phyloP scores from a whole-genome alignment of 768 basidiomycete genomes.

The Astraeus odoratus region DNA sequence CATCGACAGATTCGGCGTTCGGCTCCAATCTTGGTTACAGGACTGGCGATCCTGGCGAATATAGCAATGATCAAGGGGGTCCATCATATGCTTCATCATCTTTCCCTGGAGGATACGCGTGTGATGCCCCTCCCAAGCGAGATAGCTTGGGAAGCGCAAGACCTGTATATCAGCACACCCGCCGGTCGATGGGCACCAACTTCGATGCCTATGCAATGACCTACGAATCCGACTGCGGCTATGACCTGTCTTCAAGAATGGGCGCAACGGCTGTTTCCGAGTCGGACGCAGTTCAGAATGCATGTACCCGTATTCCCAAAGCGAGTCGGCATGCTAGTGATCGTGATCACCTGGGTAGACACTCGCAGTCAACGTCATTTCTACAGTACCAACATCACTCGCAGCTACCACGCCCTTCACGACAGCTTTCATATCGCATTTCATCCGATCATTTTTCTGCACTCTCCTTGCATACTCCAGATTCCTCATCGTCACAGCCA shows the following conservation, averaged over 20 bases:
- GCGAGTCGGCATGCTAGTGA: slow-evolving; percentile 10
- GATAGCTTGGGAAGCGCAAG: too few species aligned
- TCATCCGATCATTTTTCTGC: not conserved
- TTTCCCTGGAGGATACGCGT: not conserved
- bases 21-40: slow-evolving; percentile 5
- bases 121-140: not conserved
- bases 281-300: not conserved
- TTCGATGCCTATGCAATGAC: not conserved
- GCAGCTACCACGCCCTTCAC: not conserved
- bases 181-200: not conserved
- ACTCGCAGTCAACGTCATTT: slow-evolving; percentile 8
- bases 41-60: not conserved
- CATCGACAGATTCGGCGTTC: slow-evolving; percentile 9
- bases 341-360: slow-evolving; percentile 12
- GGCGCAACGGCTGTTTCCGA: not conserved
- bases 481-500: not conserved
- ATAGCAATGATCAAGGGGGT: not conserved
- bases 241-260: not conserved
- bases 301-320: slow-evolving; percentile 5
- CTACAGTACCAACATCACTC: not conserved
- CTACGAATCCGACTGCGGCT: not conserved
- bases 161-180: too few species aligned
- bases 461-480: not conserved
- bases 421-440: not conserved
- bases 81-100: not conserved